Evolutionary conservation across 805 yeast genomes (phyloP).

Genomic region (Spathaspora boniae): DNA sequence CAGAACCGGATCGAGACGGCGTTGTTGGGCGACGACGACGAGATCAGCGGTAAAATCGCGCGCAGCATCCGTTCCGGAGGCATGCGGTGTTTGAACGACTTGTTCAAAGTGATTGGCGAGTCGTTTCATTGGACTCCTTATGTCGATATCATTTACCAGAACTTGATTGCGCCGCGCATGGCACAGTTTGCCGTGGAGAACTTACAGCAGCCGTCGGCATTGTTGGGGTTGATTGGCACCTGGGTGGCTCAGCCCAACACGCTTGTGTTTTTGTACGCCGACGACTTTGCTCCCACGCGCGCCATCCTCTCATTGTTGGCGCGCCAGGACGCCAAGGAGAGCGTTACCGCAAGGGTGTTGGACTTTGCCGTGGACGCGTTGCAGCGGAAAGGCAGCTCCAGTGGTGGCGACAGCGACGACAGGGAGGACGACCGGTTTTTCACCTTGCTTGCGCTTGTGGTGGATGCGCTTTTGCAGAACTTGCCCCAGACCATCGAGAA

Average conservation of each 20-base stretch:
- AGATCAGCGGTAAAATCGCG: conserved; percentile 40
- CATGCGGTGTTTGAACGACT: conserved; percentile 55
- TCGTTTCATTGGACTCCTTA: conserved; percentile 53
- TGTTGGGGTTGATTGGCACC: conserved; percentile 60
- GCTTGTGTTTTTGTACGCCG: conserved; percentile 50
- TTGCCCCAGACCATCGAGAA: conserved; percentile 49
- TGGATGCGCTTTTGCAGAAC: conserved; percentile 51
- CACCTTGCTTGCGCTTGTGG: conserved; percentile 51
- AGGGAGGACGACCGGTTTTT: conserved; percentile 37
- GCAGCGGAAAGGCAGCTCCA: conserved; percentile 16
- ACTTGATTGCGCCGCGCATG: conserved; percentile 64
- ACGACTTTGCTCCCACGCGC: conserved; percentile 50
- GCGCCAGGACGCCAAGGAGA: conserved; percentile 55
- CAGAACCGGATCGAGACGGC: conserved; percentile 28
- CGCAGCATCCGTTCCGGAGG: conserved; percentile 64
- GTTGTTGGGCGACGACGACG: conserved; percentile 4
- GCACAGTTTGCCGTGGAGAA: conserved; percentile 69
- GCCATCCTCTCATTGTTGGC: conserved; percentile 56
- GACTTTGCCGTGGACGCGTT: conserved; percentile 51
- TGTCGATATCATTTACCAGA: conserved; percentile 46
- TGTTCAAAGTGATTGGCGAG: conserved; percentile 54
- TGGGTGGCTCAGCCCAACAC: conserved; percentile 48
- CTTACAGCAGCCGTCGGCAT: conserved; percentile 76
- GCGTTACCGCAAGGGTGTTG: conserved; percentile 55
- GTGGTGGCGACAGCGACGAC: too few relatives aligned